A percentile compares a stretch with the other conserved stretches of the same genome.
Evolutionary conservation across 2,329 filamentous ascomycete genomes (phyloP).

Genomic region (Byssothecium circinans): DNA sequence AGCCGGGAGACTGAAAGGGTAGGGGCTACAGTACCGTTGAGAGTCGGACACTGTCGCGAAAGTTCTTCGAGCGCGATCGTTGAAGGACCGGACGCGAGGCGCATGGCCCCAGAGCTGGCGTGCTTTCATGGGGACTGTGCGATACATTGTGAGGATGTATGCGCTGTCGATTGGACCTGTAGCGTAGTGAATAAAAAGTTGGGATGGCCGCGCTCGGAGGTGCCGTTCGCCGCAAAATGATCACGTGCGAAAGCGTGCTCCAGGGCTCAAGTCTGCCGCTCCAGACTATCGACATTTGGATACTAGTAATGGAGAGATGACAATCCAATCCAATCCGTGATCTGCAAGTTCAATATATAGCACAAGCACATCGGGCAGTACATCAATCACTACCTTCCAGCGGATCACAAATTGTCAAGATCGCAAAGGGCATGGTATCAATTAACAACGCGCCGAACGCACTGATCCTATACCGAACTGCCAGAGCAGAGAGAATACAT

Average conservation of each 20-base stretch:
- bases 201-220: conserved; percentile 17
- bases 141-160: conserved; percentile 22
- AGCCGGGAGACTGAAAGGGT: not conserved
- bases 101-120: conserved; percentile 52
- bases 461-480: conserved; percentile 8
- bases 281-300: not conserved
- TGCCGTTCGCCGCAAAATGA: conserved; percentile 22
- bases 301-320: not conserved
- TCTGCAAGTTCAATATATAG: too few species aligned
- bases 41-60: conserved; percentile 51
- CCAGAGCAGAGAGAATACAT: conserved; percentile 37
- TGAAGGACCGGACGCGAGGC: conserved; percentile 49
- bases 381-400: too few species aligned
- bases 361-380: too few species aligned
- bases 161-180: conserved; percentile 1
- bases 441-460: conserved; percentile 12
- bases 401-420: too few species aligned
- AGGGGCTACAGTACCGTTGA: conserved; percentile 26
- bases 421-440: too few species aligned
- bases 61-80: conserved; percentile 37
- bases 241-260: conserved; percentile 18
- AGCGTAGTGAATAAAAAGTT: conserved; percentile 17
- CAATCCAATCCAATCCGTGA: too few species aligned
- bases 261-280: not conserved
- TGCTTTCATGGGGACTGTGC: conserved; percentile 31